phyloP scores from a whole-genome alignment of 768 basidiomycete genomes.

The Flagelloscypha sp. region DNA sequence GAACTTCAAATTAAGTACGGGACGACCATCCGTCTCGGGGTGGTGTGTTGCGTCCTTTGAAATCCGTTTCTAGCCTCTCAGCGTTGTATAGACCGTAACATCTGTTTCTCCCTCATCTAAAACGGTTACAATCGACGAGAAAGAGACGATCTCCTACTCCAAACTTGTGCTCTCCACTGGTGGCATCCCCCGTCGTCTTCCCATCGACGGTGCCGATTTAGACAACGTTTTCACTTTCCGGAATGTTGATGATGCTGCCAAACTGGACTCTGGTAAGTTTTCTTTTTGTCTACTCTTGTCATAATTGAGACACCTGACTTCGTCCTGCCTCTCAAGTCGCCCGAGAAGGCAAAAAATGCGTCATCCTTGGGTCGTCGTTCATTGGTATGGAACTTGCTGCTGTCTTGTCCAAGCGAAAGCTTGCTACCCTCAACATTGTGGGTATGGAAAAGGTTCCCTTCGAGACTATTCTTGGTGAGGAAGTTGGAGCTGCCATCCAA shows the following conservation, averaged over 20 bases:
- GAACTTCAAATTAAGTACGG: conserved; percentile 72
- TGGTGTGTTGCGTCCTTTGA: conserved; percentile 28
- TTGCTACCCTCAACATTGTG: conserved; percentile 76
- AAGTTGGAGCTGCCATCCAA: conserved; percentile 69
- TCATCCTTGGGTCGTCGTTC: conserved; percentile 84
- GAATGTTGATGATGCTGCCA: conserved; percentile 59
- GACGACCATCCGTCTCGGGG: conserved; percentile 53
- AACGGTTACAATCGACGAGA: conserved; percentile 51
- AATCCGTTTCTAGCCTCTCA: conserved; percentile 4
- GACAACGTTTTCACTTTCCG: conserved; percentile 75
- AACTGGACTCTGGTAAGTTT: conserved; percentile 55
- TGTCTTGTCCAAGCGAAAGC: conserved; percentile 64
- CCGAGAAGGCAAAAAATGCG: conserved; percentile 66
- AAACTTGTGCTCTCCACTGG: conserved; percentile 77
- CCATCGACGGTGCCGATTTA: conserved; percentile 65
- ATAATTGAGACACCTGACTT: conserved; percentile 5
- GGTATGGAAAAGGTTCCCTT: conserved; percentile 81
- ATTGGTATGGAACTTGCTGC: conserved; percentile 89
- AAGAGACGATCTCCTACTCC: conserved; percentile 59
- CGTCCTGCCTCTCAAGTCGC: conserved; percentile 31
- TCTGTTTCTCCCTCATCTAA: conserved; percentile 56
- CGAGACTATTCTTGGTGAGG: conserved; percentile 69
- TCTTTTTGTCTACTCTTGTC: not conserved
- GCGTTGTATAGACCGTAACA: conserved; percentile 50
- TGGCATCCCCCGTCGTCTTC: conserved; percentile 62